Evolutionary conservation across 2,329 filamentous ascomycete species (phyloP).

Genomic region (Verticillium zaregamsianum): DNA sequence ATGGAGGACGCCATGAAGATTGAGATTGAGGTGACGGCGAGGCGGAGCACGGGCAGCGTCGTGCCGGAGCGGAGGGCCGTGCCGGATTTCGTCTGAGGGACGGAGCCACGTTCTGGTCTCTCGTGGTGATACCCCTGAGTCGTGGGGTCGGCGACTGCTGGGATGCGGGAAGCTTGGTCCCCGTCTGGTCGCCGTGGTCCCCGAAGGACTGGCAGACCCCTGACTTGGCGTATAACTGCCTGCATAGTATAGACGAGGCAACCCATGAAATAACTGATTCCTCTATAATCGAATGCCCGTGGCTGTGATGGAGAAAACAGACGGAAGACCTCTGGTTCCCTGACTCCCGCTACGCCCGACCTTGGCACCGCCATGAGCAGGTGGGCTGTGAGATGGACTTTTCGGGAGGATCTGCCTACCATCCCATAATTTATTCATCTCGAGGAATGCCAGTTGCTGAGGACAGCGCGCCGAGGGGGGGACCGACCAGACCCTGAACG

Average conservation of each 20-base stretch:
- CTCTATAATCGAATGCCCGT: not conserved
- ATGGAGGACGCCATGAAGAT: slow-evolving; percentile 46
- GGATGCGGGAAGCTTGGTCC: not conserved
- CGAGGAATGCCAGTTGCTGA: too few species aligned
- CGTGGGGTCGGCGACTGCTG: not conserved
- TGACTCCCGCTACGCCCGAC: too few species aligned
- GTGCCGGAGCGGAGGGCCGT: not conserved
- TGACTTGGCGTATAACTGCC: not conserved
- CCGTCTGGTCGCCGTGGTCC: not conserved
- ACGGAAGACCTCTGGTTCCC: too few species aligned
- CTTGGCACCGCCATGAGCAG: too few species aligned
- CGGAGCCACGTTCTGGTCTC: too few species aligned
- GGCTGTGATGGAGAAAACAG: too few species aligned
- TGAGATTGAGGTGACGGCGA: slow-evolving; percentile 40
- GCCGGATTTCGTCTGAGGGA: not conserved
- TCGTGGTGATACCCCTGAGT: not conserved
- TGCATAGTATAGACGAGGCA: not conserved
- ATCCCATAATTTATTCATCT: too few species aligned
- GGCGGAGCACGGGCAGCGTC: slow-evolving; percentile 1
- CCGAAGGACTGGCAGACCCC: not conserved
- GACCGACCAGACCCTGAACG: too few species aligned
- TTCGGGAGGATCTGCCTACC: too few species aligned
- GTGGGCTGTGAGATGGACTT: too few species aligned
- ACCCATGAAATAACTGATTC: not conserved
- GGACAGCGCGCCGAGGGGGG: too few species aligned